These are phyloP conservation scores for Colletotrichum sp. DNA, from an alignment of 2,329 filamentous ascomycete species.

Conservation along the genomic window DNA sequence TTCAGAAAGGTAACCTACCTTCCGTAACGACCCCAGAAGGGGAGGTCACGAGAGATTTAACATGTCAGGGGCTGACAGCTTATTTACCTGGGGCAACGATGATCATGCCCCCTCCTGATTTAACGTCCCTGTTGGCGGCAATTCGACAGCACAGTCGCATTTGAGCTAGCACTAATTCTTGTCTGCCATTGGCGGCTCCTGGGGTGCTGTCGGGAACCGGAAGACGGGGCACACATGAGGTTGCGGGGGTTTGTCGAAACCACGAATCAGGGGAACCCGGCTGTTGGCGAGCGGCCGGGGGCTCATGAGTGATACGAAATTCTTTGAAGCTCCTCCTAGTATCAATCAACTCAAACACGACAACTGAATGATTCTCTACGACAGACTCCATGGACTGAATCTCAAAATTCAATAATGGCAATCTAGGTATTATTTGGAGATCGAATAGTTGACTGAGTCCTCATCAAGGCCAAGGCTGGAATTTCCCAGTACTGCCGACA, in stretches of 20 bases:
- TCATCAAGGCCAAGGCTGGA: not conserved
- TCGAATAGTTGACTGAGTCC: not conserved
- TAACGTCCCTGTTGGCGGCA: not conserved
- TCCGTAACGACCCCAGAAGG: not conserved
- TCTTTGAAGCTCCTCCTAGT: not conserved
- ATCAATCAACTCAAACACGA: not conserved
- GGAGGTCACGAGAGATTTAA: not conserved
- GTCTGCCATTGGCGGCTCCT: constrained; percentile 1
- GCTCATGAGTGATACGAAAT: not conserved
- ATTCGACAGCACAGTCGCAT: not conserved
- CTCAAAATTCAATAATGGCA: not conserved
- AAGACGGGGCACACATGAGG: not conserved
- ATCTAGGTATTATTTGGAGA: rapidly evolving
- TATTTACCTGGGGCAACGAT: not conserved
- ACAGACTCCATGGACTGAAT: not conserved
- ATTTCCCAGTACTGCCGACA: not conserved
- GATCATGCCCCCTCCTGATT: not conserved
- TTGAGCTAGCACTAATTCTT: not conserved
- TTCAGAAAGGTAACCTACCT: not conserved
- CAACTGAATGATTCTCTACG: rapidly evolving
- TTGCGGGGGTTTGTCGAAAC: not conserved
- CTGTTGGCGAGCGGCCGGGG: not conserved
- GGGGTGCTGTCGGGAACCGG: not conserved
- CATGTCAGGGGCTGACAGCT: not conserved
- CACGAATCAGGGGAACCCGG: constrained; percentile 18